phyloP scores from a whole-genome alignment of 73 alveolate genomes.

The Paramecium sonneborni region DNA sequence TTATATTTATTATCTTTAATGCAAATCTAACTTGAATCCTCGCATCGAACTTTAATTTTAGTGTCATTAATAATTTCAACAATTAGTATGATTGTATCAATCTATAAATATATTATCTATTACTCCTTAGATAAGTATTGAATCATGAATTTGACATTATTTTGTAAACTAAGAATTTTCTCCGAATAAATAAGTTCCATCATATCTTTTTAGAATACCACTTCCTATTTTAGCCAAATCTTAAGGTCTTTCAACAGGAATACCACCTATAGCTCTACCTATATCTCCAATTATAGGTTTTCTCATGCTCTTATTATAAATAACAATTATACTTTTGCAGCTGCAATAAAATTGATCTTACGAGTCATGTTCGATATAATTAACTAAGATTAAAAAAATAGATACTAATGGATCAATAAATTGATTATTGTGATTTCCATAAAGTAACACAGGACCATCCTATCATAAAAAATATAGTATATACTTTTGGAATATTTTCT shows the following conservation, averaged over 20 bases:
- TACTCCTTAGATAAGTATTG: slow-evolving; percentile 69
- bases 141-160: slow-evolving; percentile 69
- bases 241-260: slow-evolving; percentile 89
- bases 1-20: slow-evolving; percentile 69
- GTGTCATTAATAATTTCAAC: slow-evolving; percentile 68
- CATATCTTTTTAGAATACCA: slow-evolving; percentile 72
- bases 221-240: slow-evolving; percentile 78
- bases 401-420: slow-evolving; percentile 92
- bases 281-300: slow-evolving; percentile 79
- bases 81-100: slow-evolving; percentile 59
- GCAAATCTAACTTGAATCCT: slow-evolving; percentile 24
- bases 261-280: slow-evolving; percentile 80
- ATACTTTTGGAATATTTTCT: slow-evolving; percentile 65
- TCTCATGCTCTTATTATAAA: slow-evolving; percentile 53
- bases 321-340: slow-evolving; percentile 63
- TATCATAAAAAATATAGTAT: not conserved
- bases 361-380: slow-evolving; percentile 70
- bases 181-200: slow-evolving; percentile 71
- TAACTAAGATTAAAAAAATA: slow-evolving; percentile 68
- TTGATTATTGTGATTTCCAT: slow-evolving; percentile 97
- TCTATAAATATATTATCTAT: slow-evolving; percentile 13
- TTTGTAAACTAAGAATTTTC: slow-evolving; percentile 73
- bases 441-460: slow-evolving; percentile 94
- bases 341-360: slow-evolving; percentile 77
- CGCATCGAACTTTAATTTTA: slow-evolving; percentile 53